A percentile compares a stretch with the other conserved stretches of the same genome.
Evolutionary conservation across 176 grass and related monocot genomes (phyloP).

Genomic region (Tillandsia fasciculata): DNA sequence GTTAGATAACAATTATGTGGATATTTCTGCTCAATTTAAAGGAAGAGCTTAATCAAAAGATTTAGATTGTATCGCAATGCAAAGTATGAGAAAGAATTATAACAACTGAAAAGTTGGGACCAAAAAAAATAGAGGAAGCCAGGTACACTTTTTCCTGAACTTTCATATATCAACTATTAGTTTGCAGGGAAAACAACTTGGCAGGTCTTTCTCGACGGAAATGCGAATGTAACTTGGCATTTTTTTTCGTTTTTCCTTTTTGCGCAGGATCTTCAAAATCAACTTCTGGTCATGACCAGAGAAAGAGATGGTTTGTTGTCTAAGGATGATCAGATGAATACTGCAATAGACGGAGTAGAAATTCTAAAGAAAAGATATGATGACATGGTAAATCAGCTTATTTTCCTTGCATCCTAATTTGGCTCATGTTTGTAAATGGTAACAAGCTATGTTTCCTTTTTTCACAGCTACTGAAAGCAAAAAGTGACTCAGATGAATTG

Average conservation of each 20-base stretch:
- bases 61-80: too few relatives aligned
- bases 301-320: constrained; percentile 51
- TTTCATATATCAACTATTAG: background rate
- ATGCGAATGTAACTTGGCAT: constrained; percentile 10
- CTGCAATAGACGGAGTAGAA: constrained; percentile 35
- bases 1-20: too few relatives aligned
- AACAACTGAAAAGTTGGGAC: too few relatives aligned
- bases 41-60: too few relatives aligned
- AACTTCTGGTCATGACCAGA: constrained; percentile 37
- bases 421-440: constrained; percentile 8
- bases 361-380: constrained; percentile 45
- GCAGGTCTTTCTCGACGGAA: background rate
- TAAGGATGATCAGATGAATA: constrained; percentile 33
- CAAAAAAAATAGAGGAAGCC: too few relatives aligned
- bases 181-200: background rate
- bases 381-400: constrained; percentile 38
- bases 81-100: too few relatives aligned
- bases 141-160: too few relatives aligned
- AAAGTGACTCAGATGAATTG: constrained; percentile 43
- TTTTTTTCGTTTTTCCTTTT: constrained; percentile 19
- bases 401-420: constrained; percentile 14
- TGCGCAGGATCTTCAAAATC: constrained; percentile 45
- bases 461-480: constrained; percentile 51
- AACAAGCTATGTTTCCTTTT: constrained; percentile 1
- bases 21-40: too few relatives aligned